Percentiles rank a stretch among this genome's conserved stretches.
These are phyloP conservation scores for Periglandula ipomoeae DNA, from an alignment of 2,329 filamentous ascomycete genomes.

Conservation along the genomic window DNA sequence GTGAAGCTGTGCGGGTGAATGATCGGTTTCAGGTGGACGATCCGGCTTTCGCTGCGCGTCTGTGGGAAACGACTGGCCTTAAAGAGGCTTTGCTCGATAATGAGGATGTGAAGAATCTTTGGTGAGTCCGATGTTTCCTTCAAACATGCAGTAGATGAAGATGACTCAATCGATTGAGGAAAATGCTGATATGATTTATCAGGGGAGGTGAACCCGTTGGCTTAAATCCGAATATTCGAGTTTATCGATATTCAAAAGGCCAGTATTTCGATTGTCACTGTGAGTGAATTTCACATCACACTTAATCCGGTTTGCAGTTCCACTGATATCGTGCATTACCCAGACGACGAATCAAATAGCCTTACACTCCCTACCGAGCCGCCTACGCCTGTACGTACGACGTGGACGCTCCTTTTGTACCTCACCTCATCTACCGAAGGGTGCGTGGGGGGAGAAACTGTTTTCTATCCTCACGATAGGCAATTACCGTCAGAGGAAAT, in stretches of 20 bases:
- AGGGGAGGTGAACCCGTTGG: conserved; percentile 83
- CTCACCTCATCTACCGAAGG: conserved; percentile 66
- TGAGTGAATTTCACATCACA: conserved; percentile 34
- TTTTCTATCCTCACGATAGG: conserved; percentile 72
- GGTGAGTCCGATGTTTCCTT: conserved; percentile 37
- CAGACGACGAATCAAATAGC: conserved; percentile 81
- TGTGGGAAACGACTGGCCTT: conserved; percentile 74
- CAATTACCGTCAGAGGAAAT: conserved; percentile 53
- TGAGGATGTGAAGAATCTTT: conserved; percentile 29
- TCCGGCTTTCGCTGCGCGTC: conserved; percentile 56
- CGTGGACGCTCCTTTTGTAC: conserved; percentile 87
- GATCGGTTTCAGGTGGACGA: conserved; percentile 83
- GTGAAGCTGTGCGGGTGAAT: conserved; percentile 77
- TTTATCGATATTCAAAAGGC: conserved; percentile 77
- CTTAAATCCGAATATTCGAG: conserved; percentile 77
- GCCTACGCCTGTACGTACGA: conserved; percentile 45
- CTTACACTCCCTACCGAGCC: conserved; percentile 42
- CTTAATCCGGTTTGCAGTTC: too few relatives aligned
- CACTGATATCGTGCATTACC: background rate
- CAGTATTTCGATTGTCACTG: conserved; percentile 93
- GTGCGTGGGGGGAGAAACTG: conserved; percentile 79
- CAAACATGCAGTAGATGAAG: too few relatives aligned
- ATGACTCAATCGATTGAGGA: too few relatives aligned
- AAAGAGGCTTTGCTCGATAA: conserved; percentile 45
- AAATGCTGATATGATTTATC: conserved; percentile 14